Evolutionary conservation across 2,329 filamentous ascomycete species (phyloP).

Genomic region (Fusarium sp.): DNA sequence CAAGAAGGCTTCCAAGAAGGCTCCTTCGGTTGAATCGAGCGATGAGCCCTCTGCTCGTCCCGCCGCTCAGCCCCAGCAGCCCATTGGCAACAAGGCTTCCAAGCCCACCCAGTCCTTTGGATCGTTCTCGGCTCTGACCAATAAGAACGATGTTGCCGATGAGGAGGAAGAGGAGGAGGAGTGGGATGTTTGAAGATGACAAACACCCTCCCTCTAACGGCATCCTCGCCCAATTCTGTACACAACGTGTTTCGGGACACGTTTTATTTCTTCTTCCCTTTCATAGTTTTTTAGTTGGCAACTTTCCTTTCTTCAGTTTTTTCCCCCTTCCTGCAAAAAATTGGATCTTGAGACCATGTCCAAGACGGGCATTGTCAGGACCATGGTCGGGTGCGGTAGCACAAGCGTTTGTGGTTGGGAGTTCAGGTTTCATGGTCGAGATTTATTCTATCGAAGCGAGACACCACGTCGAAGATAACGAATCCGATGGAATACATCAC

Average conservation of each 20-base stretch:
- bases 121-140: constrained; percentile 62
- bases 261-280: constrained; percentile 19
- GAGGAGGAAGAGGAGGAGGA: constrained; percentile 58
- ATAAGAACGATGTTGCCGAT: constrained; percentile 52
- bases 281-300: constrained; percentile 26
- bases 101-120: constrained; percentile 53
- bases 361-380: constrained; percentile 25
- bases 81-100: constrained; percentile 39
- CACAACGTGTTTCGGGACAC: constrained; percentile 16
- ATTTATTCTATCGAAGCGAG: constrained; percentile 22
- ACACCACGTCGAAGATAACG: constrained; percentile 13
- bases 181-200: constrained; percentile 59
- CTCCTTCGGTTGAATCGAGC: constrained; percentile 48
- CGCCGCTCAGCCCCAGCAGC: constrained; percentile 46
- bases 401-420: constrained; percentile 43
- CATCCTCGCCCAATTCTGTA: constrained; percentile 5
- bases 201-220: background rate
- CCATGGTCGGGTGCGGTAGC: constrained; percentile 35
- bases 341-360: constrained; percentile 38
- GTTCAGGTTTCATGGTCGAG: constrained; percentile 38
- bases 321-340: constrained; percentile 25
- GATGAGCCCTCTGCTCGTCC: constrained; percentile 48
- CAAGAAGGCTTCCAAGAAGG: constrained; percentile 56
- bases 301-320: constrained; percentile 28
- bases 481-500: constrained; percentile 16